Conservation (phyloP, 768 basidiomycete genomes). For the Omphalotus guepiniiformis region DNA sequence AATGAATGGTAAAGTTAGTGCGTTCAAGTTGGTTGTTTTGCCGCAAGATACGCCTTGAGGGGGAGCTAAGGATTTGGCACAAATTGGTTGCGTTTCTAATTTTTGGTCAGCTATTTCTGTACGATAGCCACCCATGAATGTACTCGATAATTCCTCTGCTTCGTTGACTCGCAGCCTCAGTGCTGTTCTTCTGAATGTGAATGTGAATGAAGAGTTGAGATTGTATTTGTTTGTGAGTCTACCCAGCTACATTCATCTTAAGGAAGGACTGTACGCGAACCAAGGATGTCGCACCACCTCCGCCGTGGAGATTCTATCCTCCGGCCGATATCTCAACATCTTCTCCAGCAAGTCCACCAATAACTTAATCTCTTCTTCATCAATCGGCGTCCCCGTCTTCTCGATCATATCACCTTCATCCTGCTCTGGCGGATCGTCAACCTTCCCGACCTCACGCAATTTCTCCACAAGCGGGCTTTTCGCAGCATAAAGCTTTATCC, state of each 20-base stretch:
- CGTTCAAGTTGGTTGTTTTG: neutral
- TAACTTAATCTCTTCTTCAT: conserved; percentile 28
- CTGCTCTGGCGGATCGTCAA: conserved; percentile 19
- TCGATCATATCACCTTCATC: conserved; percentile 30
- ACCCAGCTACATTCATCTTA: no score
- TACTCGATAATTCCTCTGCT: no score
- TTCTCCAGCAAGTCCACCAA: conserved; percentile 35
- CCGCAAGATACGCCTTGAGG: conserved; percentile 1
- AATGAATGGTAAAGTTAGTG: neutral
- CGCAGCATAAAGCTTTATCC: conserved; percentile 18
- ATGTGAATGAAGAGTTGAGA: no score
- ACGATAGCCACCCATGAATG: no score
- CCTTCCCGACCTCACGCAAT: conserved; percentile 24
- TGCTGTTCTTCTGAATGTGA: no score
- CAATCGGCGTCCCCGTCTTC: conserved; percentile 18
- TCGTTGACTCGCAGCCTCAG: no score
- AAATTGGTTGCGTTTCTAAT: no score
- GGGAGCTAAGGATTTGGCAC: no score
- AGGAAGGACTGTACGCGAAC: conserved; percentile 21
- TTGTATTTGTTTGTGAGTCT: no score
- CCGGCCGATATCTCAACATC: conserved; percentile 36
- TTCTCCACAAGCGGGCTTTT: conserved; percentile 25
- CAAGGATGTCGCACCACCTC: conserved; percentile 33
- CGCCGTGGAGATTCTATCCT: conserved; percentile 34
- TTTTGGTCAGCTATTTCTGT: no score